Percentiles rank a stretch among this genome's conserved stretches.
These are phyloP conservation scores for Crithidia brevicula DNA, from an alignment of 208 protist genomes.

Conservation along the genomic window DNA sequence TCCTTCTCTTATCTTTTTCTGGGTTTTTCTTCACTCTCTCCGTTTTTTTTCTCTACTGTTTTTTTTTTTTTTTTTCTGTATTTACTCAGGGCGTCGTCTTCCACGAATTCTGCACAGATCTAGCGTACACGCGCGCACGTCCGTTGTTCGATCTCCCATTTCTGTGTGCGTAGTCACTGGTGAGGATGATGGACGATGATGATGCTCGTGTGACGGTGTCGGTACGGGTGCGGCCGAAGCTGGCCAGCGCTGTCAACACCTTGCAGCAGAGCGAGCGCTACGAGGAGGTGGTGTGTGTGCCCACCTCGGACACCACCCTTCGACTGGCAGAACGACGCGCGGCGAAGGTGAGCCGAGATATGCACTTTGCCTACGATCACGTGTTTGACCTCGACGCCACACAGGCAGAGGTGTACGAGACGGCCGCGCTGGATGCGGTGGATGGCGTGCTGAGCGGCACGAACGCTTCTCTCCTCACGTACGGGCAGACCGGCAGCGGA, in stretches of 20 bases:
- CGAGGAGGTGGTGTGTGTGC: conserved; percentile 51
- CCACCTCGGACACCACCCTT: conserved; percentile 48
- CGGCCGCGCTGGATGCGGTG: conserved; percentile 57
- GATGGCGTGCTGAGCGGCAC: conserved; percentile 59
- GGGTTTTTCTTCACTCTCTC: too few relatives aligned
- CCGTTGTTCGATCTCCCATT: background rate
- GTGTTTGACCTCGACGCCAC: conserved; percentile 64
- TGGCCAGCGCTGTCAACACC: conserved; percentile 45
- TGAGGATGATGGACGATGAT: conserved; percentile 2
- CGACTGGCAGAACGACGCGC: conserved; percentile 49
- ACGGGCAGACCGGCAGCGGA: conserved; percentile 91
- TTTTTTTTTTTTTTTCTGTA: background rate
- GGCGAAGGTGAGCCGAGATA: conserved; percentile 35
- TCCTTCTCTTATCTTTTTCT: too few relatives aligned
- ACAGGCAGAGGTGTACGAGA: conserved; percentile 87
- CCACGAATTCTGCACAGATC: too few relatives aligned
- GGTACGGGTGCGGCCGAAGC: conserved; percentile 70
- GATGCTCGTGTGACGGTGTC: conserved; percentile 55
- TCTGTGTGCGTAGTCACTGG: background rate
- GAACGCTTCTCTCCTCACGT: conserved; percentile 70
- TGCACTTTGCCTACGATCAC: conserved; percentile 66
- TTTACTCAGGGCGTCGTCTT: too few relatives aligned
- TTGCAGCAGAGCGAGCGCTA: conserved; percentile 55
- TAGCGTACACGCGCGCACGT: background rate
- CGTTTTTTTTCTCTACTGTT: background rate